Evolutionary conservation across 495 filamentous ascomycete genomes (phyloP).

Genomic region (Talaromyces thailandensis): DNA sequence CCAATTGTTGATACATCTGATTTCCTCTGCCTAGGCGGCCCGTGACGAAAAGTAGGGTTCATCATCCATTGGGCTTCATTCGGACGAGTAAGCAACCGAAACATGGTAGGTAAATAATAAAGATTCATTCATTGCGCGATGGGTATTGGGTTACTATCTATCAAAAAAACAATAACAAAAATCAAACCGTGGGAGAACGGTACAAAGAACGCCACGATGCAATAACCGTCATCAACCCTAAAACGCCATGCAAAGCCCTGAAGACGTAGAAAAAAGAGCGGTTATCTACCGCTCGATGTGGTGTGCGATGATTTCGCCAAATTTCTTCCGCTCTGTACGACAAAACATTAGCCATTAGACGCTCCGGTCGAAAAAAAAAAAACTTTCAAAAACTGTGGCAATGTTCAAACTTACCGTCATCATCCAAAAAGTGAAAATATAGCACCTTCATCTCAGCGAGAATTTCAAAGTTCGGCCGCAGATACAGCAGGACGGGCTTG

Average conservation of each 20-base stretch:
- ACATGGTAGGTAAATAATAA: not conserved
- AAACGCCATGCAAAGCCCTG: not conserved
- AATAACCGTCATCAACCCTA: not conserved
- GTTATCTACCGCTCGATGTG: not conserved
- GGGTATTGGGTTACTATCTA: slow-evolving; percentile 2
- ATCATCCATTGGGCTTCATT: not conserved
- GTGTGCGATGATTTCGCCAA: slow-evolving; percentile 1
- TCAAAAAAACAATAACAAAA: not conserved
- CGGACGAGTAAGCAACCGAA: not conserved
- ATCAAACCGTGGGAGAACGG: not conserved
- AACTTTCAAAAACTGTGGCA: not conserved
- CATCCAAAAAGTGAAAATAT: slow-evolving; percentile 33
- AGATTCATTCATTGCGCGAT: not conserved
- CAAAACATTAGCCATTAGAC: not conserved
- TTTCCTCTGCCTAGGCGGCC: too few species aligned
- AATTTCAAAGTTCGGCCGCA: slow-evolving; percentile 37
- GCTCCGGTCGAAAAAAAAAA: not conserved
- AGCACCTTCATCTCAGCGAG: slow-evolving; percentile 32
- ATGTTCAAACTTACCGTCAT: slow-evolving; percentile 29
- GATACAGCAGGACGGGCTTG: slow-evolving; percentile 26
- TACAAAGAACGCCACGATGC: not conserved
- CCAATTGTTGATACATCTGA: not conserved
- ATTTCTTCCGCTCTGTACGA: not conserved
- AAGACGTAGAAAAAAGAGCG: not conserved
- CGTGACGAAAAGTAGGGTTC: not conserved